Evolutionary conservation across 129 eudicot genomes (phyloP).

Genomic region (Escallonia rubra): DNA sequence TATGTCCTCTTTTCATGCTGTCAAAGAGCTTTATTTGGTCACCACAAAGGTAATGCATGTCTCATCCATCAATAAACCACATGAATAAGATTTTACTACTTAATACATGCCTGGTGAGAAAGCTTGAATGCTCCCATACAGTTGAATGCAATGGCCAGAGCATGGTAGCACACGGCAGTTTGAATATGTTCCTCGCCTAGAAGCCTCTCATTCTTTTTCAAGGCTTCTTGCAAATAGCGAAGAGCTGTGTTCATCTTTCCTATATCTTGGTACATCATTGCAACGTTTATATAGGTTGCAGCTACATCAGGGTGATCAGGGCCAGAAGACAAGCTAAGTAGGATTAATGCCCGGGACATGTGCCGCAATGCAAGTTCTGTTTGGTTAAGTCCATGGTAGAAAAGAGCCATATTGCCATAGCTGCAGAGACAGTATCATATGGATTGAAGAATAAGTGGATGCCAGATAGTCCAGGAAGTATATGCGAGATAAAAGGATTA

Average conservation of each 20-base stretch:
- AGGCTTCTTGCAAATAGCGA: constrained; percentile 95
- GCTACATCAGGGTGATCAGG: constrained; percentile 99
- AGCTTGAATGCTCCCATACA: constrained; percentile 95
- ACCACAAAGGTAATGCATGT: not conserved
- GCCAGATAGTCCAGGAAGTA: not conserved
- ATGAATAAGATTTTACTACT: not conserved
- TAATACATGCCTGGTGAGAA: constrained; percentile 75
- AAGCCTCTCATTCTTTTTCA: constrained; percentile 88
- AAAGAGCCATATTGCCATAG: constrained; percentile 96
- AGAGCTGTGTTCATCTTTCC: constrained; percentile 94
- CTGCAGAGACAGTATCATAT: constrained; percentile 36
- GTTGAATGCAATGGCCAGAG: constrained; percentile 95
- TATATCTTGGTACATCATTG: constrained; percentile 99
- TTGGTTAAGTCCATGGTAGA: constrained; percentile 94
- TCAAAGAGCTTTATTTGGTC: constrained; percentile 1
- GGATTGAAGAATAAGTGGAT: not conserved
- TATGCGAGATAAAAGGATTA: not conserved
- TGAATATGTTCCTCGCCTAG: constrained; percentile 97
- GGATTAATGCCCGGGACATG: constrained; percentile 87
- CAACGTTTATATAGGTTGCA: constrained; percentile 93
- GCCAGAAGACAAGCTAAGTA: constrained; percentile 84
- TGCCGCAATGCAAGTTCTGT: constrained; percentile 91
- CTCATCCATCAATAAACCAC: not conserved
- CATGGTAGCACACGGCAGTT: constrained; percentile 96
- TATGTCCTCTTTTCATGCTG: constrained; percentile 99